Conservation (phyloP, 108 stramenopile species). For the Cyclotella cryptica region DNA sequence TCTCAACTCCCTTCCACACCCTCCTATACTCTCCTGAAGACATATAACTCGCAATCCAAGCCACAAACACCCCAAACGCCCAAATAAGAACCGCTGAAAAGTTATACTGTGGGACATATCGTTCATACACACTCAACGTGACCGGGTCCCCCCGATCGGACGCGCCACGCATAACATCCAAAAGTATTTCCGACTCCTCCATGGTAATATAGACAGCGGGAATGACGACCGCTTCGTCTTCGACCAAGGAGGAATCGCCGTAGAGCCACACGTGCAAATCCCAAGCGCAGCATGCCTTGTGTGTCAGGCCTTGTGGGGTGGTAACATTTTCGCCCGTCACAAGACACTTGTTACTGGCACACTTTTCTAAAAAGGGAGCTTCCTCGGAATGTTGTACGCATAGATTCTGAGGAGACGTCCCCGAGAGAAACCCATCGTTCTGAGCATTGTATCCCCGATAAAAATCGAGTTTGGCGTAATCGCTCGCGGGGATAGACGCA, state of each 20-base stretch:
- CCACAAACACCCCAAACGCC: slow-evolving; percentile 59
- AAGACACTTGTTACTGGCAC: slow-evolving; percentile 54
- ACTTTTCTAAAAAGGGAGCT: slow-evolving; percentile 21
- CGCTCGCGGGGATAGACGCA: slow-evolving; percentile 32
- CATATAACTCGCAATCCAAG: slow-evolving; percentile 46
- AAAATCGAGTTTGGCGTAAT: slow-evolving; percentile 21
- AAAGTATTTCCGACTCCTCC: slow-evolving; percentile 42
- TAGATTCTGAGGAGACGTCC: slow-evolving; percentile 25
- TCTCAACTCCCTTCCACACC: slow-evolving; percentile 29
- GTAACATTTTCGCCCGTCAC: slow-evolving; percentile 49
- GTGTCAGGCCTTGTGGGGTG: background rate
- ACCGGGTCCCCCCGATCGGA: slow-evolving; percentile 21
- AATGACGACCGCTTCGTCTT: slow-evolving; percentile 31
- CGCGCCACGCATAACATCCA: slow-evolving; percentile 29
- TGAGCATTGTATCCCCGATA: slow-evolving; percentile 31
- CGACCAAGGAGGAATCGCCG: slow-evolving; percentile 31
- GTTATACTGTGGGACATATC: slow-evolving; percentile 51
- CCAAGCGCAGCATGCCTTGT: slow-evolving; percentile 70
- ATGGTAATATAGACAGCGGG: slow-evolving; percentile 62
- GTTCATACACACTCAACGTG: slow-evolving; percentile 35
- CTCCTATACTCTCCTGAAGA: slow-evolving; percentile 34
- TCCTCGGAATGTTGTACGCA: slow-evolving; percentile 42
- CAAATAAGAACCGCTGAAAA: slow-evolving; percentile 57
- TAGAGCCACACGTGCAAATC: slow-evolving; percentile 57
- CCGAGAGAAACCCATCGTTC: slow-evolving; percentile 46